These are phyloP conservation scores for Phragmites australis DNA, from an alignment of 176 grass and related monocot genomes.

Conservation along the genomic window DNA sequence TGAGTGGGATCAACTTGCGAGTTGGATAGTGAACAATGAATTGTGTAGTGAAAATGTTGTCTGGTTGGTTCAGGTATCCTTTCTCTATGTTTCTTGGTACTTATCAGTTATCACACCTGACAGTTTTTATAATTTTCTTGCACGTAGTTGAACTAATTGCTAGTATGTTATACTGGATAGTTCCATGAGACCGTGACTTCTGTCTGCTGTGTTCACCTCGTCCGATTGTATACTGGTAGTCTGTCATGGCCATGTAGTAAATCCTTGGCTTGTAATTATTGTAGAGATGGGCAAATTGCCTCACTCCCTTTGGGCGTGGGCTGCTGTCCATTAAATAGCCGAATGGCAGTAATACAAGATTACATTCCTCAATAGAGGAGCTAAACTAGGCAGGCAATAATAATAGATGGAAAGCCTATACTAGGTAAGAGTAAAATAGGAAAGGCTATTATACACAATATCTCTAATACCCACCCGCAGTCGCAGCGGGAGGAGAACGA, in stretches of 20 bases:
- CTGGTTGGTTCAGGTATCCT: constrained; percentile 92
- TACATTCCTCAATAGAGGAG: too few species aligned
- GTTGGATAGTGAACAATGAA: constrained; percentile 99
- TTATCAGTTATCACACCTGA: not conserved
- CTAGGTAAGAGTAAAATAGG: too few species aligned
- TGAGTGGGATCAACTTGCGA: constrained; percentile 98
- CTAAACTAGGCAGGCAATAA: too few species aligned
- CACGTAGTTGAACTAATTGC: constrained; percentile 16
- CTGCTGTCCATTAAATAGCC: too few species aligned
- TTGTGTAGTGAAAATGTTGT: constrained; percentile 91
- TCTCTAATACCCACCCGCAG: too few species aligned
- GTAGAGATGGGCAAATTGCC: too few species aligned
- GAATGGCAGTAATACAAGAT: too few species aligned
- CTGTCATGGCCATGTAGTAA: not conserved
- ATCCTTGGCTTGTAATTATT: not conserved
- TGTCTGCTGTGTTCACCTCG: not conserved
- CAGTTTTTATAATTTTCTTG: constrained; percentile 18
- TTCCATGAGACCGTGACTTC: not conserved
- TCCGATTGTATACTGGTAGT: not conserved
- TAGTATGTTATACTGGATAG: not conserved
- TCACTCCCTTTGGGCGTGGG: too few species aligned
- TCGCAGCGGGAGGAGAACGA: too few species aligned
- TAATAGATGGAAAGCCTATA: too few species aligned
- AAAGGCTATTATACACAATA: too few species aligned
- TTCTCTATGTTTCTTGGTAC: constrained; percentile 2